Evolutionary conservation across 345 rosid species (phyloP), one percentile per base, ranked within the genome.

Genomic region (Euclidium syriacum): DNA sequence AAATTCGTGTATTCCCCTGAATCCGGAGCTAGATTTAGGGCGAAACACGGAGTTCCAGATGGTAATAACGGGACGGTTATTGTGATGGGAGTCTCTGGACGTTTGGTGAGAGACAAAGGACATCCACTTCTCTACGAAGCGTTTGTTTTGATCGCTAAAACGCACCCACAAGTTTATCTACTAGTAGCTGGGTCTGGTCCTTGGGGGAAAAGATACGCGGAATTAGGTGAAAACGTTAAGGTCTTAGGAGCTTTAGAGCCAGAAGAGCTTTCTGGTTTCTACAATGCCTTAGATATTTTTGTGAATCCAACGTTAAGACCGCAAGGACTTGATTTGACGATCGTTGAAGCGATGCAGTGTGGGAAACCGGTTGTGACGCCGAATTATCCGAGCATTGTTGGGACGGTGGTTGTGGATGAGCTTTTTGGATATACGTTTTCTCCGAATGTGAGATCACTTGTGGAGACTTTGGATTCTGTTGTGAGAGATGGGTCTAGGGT

Each of bases 141-240:
- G 15, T 78, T 90, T 30, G 74, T 81, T 1, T 30, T 53, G 58
- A 65, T 86, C 43, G 35, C 41, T 5, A 71, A 64, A 65, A 53
- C 26, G 4, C 57, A 80, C 55, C 81, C 84, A 0, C 70, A 69
- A 26, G 79, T 81, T 1, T 77, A 42, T 29, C 63, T 83, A 2
- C 71, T 90, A 6, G 91, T 90, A 5, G 88, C 86, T 14, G 97
- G 90, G 7, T 75, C 88, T 19, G 97, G 95, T 32, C 95, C 88
- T 11, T 83, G 95, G 90, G 85, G 77, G 0, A 73, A 67, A 66
- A 79, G 87, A 52, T 85, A 85, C 32, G 61, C 73, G 3, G 83
- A 85, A 12, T 54, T 81, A 46, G 95, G 95, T 11, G 38, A 59
- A 15, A 72, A 73, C 23, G 92, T 85, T 40, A 81, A 63, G 70